phyloP scores from a whole-genome alignment of 75 land plant genomes.

The Sequoiadendron giganteum region DNA sequence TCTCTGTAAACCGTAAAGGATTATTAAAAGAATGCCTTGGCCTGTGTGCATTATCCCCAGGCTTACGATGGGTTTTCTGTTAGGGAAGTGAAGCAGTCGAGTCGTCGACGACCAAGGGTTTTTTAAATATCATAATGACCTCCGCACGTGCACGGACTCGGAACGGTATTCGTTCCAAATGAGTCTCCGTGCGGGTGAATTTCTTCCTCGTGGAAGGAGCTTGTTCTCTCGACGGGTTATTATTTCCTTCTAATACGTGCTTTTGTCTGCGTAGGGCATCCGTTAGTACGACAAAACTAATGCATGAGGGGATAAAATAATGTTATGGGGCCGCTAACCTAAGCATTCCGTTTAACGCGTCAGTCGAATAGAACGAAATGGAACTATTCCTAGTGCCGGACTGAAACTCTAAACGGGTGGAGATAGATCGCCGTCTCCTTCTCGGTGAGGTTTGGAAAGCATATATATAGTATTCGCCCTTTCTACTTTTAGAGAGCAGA shows the following conservation, averaged over 20 bases:
- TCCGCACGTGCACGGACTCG: conserved; percentile 8
- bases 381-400: neutral
- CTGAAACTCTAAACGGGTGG: neutral
- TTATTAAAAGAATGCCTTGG: neutral
- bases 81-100: too few relatives aligned
- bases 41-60: too few relatives aligned
- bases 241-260: conserved; percentile 5
- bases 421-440: neutral
- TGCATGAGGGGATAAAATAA: neutral
- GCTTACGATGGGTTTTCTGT: neutral
- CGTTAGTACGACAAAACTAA: neutral
- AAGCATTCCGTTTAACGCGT: neutral
- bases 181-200: conserved; percentile 6
- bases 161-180: neutral
- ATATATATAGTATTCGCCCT: neutral
- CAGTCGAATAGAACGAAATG: neutral
- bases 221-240: neutral
- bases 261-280: conserved; percentile 1
- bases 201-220: neutral
- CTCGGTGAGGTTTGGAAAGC: neutral
- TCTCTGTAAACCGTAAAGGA: neutral
- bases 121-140: neutral
- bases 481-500: neutral
- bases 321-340: neutral
- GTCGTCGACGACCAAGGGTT: neutral